Conservation (phyloP, 192 early-diverging fungal species). For the Rhizophagus sp. region DNA sequence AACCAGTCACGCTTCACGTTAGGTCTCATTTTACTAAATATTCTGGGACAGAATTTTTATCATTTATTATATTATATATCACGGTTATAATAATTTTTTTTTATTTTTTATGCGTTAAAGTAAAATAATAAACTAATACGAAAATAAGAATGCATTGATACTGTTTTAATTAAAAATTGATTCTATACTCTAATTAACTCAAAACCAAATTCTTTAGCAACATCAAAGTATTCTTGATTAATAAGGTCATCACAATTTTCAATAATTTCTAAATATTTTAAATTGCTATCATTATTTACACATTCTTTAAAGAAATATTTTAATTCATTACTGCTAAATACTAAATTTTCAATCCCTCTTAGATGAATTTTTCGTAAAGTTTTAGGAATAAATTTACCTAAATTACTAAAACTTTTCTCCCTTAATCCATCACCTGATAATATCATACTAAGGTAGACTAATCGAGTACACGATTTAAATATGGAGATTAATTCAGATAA, state of each 20-base stretch:
- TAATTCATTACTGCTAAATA: neutral
- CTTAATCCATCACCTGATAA: neutral
- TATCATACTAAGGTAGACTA: neutral
- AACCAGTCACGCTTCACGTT: too few species aligned
- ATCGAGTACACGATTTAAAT: neutral
- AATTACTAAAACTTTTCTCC: neutral
- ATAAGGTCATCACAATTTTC: neutral
- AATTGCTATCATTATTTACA: neutral
- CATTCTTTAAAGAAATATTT: neutral
- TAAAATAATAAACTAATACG: too few species aligned
- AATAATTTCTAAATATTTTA: neutral
- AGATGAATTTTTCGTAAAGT: neutral
- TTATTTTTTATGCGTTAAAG: too few species aligned
- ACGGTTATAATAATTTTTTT: too few species aligned
- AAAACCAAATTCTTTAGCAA: too few species aligned
- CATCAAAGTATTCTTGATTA: too few species aligned
- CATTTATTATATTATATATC: too few species aligned
- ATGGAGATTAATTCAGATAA: neutral
- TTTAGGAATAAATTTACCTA: neutral
- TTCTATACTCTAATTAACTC: too few species aligned
- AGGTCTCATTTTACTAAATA: too few species aligned
- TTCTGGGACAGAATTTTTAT: too few species aligned
- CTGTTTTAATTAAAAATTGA: too few species aligned
- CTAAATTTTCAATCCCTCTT: neutral
- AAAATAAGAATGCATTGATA: too few species aligned